These are phyloP conservation scores for Musa troglodytarum DNA, from an alignment of 176 grass and related monocot species.

Conservation along the genomic window DNA sequence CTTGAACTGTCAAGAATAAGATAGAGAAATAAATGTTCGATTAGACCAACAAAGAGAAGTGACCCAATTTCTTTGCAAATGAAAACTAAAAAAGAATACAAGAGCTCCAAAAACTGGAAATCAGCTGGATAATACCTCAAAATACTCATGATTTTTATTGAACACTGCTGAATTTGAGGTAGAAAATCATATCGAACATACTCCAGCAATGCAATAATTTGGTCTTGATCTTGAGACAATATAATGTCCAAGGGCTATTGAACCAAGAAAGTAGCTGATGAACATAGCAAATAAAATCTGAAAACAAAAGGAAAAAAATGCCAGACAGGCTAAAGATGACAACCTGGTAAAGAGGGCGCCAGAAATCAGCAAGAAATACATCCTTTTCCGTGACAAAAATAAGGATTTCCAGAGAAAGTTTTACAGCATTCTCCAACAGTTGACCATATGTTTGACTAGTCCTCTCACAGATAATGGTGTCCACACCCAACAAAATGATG, in stretches of 20 bases:
- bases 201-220: slow-evolving; percentile 73
- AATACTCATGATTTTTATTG: slow-evolving; percentile 81
- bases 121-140: slow-evolving; percentile 49
- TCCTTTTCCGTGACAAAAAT: slow-evolving; percentile 85
- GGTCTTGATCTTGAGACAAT: slow-evolving; percentile 68
- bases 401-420: slow-evolving; percentile 86
- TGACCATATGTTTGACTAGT: slow-evolving; percentile 67
- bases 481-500: slow-evolving; percentile 64
- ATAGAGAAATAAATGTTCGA: slow-evolving; percentile 1
- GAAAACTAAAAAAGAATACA: not conserved
- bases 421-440: slow-evolving; percentile 72
- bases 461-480: slow-evolving; percentile 63
- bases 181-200: slow-evolving; percentile 91
- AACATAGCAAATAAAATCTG: slow-evolving; percentile 10
- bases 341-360: slow-evolving; percentile 88
- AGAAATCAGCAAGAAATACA: slow-evolving; percentile 76
- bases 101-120: slow-evolving; percentile 5
- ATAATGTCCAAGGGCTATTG: slow-evolving; percentile 79
- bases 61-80: not conserved
- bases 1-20: slow-evolving; percentile 58
- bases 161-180: slow-evolving; percentile 80
- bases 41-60: not conserved
- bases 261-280: not conserved
- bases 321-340: slow-evolving; percentile 16
- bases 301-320: slow-evolving; percentile 1